Evolutionary conservation across 2,329 filamentous ascomycete genomes (phyloP), one percentile per base, ranked within the genome.

Genomic region (Emmonsia crescens): DNA sequence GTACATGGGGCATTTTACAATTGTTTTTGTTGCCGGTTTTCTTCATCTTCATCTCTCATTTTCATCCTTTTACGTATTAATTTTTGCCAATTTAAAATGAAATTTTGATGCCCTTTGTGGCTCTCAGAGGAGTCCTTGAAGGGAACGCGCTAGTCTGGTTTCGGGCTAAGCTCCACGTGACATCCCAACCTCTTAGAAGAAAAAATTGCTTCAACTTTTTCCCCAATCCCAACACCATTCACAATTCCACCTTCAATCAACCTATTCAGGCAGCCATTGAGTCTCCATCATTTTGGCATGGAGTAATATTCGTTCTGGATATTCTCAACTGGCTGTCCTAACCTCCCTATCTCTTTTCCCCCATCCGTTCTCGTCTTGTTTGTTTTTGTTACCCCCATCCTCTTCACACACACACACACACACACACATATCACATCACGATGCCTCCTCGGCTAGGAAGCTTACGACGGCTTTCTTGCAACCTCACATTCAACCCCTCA

Each of bases 401-500:
- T 40, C 44, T 14, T 29, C 49, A 16, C 2, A 5, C n/a, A 5
- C n/a, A 44, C 54, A 44, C 5, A 52, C 40, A 5, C 24, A 24
- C 57, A 64, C 60, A 55, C 48, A 61, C 61, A 27, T 6, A 56
- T 52, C 65, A 70, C 66, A 52, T 12, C 52, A 55, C 21, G 61
- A 77, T 77, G 75, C 71, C 75, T 66, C 74, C 74, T 36, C 72
- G 74, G 70, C 69, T 77, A 71, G 70, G 73, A 62, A 72, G 66
- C 66, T 70, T 69, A 14, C 62, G 64, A 63, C 66, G 69, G 56
- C 68, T 75, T 60, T 70, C 73, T 49, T 72, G 69, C 64, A 68
- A 70, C 48, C 68, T 73, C 33, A 60, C 64, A 31, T 55, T 62
- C 36, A 59, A 60, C 40, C 62, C 64, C 40, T 59, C 62, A 66